Evolutionary conservation across 805 yeast species (phyloP).

Genomic region (Candida ponderosae): DNA sequence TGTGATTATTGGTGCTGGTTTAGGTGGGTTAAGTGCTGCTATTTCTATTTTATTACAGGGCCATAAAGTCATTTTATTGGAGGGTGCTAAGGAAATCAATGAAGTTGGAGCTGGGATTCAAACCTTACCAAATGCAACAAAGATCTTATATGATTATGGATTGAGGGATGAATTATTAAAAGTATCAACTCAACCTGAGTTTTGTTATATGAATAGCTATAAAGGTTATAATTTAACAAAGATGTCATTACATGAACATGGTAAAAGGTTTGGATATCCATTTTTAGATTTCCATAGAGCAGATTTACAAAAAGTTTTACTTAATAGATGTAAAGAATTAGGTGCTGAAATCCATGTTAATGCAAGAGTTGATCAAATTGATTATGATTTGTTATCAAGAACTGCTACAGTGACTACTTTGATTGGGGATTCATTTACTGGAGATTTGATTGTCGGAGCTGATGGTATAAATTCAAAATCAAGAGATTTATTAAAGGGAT

Average conservation of each 20-base stretch:
- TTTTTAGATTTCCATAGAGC: slow-evolving; percentile 22
- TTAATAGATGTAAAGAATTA: slow-evolving; percentile 13
- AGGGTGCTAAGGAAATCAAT: slow-evolving; percentile 17
- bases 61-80: slow-evolving; percentile 19
- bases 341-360: slow-evolving; percentile 15
- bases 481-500: slow-evolving; percentile 15
- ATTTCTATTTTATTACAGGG: slow-evolving; percentile 18
- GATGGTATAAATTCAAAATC: slow-evolving; percentile 21
- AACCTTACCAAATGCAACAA: slow-evolving; percentile 20
- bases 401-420: slow-evolving; percentile 8
- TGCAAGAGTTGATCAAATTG: slow-evolving; percentile 11
- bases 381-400: slow-evolving; percentile 12
- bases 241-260: slow-evolving; percentile 15
- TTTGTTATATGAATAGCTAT: slow-evolving; percentile 15
- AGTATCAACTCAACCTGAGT: slow-evolving; percentile 13
- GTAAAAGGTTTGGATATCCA: slow-evolving; percentile 13
- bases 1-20: slow-evolving; percentile 14
- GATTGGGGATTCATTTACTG: slow-evolving; percentile 11
- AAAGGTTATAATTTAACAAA: slow-evolving; percentile 10
- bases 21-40: slow-evolving; percentile 23
- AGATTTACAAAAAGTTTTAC: slow-evolving; percentile 20
- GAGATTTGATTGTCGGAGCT: slow-evolving; percentile 21
- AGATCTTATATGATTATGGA: slow-evolving; percentile 17
- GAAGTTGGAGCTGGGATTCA: slow-evolving; percentile 25
- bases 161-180: slow-evolving; percentile 4